Conservation (phyloP, 2,329 filamentous ascomycete species). For the Endothia cerciana region DNA sequence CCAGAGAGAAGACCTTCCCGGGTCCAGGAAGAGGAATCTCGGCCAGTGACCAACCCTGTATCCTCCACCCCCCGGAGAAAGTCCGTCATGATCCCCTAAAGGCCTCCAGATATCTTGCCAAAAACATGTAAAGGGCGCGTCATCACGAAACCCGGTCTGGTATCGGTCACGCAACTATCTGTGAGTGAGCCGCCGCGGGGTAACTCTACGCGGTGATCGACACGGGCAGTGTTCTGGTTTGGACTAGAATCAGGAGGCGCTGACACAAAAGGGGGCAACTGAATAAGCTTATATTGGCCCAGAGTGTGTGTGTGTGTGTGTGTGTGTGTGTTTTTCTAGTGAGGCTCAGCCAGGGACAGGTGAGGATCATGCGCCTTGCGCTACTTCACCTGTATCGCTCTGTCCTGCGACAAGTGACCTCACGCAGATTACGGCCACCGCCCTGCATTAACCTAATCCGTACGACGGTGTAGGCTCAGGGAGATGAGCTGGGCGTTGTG, state of each 20-base stretch:
- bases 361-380: conserved; percentile 9
- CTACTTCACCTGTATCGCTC: not conserved
- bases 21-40: no score
- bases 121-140: not conserved
- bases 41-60: no score
- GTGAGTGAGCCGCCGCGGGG: not conserved
- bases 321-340: no score
- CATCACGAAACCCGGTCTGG: no score
- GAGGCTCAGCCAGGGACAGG: not conserved
- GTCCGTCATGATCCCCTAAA: no score
- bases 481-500: no score
- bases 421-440: no score
- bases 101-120: not conserved
- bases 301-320: no score
- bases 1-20: no score
- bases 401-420: not conserved
- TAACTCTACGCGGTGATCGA: conserved; percentile 13
- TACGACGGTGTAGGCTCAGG: not conserved
- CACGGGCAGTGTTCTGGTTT: conserved; percentile 3
- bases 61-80: no score
- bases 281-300: conserved; percentile 24
- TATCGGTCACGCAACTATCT: not conserved
- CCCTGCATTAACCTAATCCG: not conserved
- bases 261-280: conserved; percentile 17
- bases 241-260: conserved; percentile 1